Percentiles rank a stretch among this genome's conserved stretches.
phyloP scores from a whole-genome alignment of 257 asterid species.

The Capsicum rhomboideum region DNA sequence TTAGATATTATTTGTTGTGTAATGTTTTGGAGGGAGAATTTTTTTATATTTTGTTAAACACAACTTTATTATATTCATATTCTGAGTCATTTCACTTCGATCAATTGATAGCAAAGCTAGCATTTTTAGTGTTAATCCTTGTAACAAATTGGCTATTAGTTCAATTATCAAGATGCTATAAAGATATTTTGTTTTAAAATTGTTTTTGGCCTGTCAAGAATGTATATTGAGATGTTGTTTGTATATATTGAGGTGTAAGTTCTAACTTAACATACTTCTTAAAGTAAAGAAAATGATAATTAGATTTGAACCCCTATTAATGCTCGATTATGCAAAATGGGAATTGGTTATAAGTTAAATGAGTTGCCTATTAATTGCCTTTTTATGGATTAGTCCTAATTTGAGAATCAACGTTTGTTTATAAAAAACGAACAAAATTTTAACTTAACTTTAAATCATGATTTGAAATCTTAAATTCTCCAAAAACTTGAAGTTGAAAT shows the following conservation, averaged over 20 bases:
- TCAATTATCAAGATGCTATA: background rate
- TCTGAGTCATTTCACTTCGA: background rate
- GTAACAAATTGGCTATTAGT: background rate
- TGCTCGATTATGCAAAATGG: background rate
- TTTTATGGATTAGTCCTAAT: background rate
- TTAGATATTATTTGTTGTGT: background rate
- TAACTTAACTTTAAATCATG: background rate
- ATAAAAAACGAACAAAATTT: background rate
- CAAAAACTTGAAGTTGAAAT: too few species aligned
- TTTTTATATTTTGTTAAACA: background rate
- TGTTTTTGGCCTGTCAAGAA: background rate
- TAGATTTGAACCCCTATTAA: background rate
- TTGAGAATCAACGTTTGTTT: background rate
- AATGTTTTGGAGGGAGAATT: background rate
- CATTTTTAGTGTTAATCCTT: background rate
- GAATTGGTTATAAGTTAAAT: background rate
- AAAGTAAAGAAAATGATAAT: background rate
- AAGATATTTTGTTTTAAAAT: background rate
- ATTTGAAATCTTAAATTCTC: background rate
- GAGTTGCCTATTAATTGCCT: too few species aligned
- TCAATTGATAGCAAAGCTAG: background rate
- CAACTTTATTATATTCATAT: background rate
- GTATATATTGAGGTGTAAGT: too few species aligned
- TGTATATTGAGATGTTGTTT: background rate
- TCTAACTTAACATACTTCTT: background rate